Conservation (phyloP, 2,329 filamentous ascomycete genomes). For the Elsinoe fawcettii region DNA sequence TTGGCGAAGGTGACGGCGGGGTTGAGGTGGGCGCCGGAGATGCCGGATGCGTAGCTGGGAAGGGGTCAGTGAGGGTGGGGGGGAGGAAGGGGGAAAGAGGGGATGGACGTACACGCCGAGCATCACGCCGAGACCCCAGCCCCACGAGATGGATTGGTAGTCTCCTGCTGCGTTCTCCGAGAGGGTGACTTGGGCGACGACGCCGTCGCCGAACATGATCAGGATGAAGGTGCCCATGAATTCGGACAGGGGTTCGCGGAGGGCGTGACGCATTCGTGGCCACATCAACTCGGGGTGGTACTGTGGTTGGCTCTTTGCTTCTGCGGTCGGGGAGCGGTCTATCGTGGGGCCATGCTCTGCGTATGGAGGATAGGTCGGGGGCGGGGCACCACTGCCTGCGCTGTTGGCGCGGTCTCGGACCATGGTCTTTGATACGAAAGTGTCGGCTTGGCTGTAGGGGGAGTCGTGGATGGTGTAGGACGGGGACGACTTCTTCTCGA, state of each 20-base stretch:
- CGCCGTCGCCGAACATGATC: slow-evolving; percentile 63
- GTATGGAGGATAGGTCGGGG: slow-evolving; percentile 14
- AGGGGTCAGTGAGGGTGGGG: slow-evolving; percentile 58
- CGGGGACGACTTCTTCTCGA: slow-evolving; percentile 6
- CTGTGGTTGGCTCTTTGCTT: slow-evolving; percentile 11
- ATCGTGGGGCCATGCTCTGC: slow-evolving; percentile 24
- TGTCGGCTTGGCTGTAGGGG: slow-evolving; percentile 14
- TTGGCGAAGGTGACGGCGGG: slow-evolving; percentile 64
- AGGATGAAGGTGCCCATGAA: slow-evolving; percentile 62
- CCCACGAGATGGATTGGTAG: slow-evolving; percentile 48
- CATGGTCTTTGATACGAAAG: slow-evolving; percentile 17
- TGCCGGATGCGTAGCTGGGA: slow-evolving; percentile 59
- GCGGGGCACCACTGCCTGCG: slow-evolving; percentile 11
- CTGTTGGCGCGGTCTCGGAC: slow-evolving; percentile 6
- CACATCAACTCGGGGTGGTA: slow-evolving; percentile 39
- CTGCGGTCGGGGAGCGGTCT: slow-evolving; percentile 25
- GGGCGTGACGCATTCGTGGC: slow-evolving; percentile 44
- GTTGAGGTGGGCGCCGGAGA: slow-evolving; percentile 58
- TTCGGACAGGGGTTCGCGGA: slow-evolving; percentile 56
- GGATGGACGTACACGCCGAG: slow-evolving; percentile 47
- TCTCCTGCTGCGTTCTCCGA: slow-evolving; percentile 43
- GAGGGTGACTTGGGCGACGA: slow-evolving; percentile 60
- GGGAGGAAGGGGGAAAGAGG: slow-evolving; percentile 58
- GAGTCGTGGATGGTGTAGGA: slow-evolving; percentile 6
- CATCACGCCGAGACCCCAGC: slow-evolving; percentile 23